These are phyloP conservation scores for Penicillium polonicum DNA, from an alignment of 2,329 filamentous ascomycete species.

Conservation along the genomic window DNA sequence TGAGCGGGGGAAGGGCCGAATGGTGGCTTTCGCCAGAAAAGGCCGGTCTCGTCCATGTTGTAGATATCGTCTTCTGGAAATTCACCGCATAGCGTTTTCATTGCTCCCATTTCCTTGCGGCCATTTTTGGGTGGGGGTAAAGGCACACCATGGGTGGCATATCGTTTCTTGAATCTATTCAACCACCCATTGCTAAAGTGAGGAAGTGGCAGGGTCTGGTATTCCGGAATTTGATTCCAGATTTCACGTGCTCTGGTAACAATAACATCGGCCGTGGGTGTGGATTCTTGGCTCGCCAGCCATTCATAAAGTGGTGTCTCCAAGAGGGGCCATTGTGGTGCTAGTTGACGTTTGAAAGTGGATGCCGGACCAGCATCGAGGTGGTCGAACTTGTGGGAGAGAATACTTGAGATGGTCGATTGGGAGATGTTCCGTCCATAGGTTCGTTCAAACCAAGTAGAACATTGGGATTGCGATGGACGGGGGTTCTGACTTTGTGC, in stretches of 20 bases:
- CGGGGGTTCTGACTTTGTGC: neutral
- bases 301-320: conserved; percentile 4
- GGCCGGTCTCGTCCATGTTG: conserved; percentile 23
- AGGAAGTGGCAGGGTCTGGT: conserved; percentile 12
- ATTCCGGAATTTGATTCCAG: conserved; percentile 17
- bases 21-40: conserved; percentile 22
- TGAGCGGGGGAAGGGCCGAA: neutral
- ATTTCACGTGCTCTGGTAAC: conserved; percentile 17
- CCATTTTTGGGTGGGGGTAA: neutral
- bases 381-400: conserved; percentile 2
- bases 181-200: conserved; percentile 23
- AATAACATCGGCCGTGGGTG: conserved; percentile 6
- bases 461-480: conserved; percentile 2
- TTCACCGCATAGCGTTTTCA: conserved; percentile 17
- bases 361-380: conserved; percentile 4
- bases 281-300: neutral
- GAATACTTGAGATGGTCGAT: conserved; percentile 3
- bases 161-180: conserved; percentile 4
- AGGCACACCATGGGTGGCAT: neutral
- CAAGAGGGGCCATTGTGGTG: conserved; percentile 9
- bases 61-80: conserved; percentile 22
- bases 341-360: neutral
- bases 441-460: conserved; percentile 7
- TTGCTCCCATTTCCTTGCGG: conserved; percentile 6
- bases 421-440: conserved; percentile 2